Percentiles rank a stretch among this genome's conserved stretches.
phyloP scores from a whole-genome alignment of 1,139 yeast genomes.

The Magnusiomyces suaveolens region DNA sequence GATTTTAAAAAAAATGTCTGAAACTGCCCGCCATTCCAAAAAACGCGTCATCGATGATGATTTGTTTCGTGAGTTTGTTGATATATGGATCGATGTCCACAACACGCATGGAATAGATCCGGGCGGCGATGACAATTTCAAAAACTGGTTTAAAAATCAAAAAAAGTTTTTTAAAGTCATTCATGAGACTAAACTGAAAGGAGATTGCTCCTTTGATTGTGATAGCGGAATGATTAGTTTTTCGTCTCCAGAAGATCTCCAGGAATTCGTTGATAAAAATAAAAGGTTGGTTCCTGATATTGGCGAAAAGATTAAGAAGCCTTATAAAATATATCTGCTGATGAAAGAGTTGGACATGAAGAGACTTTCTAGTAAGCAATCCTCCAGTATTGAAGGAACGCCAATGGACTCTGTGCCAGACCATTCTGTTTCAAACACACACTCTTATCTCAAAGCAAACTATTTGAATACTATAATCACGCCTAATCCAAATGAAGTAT shows the following conservation, averaged over 20 bases:
- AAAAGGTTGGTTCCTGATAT: constrained; percentile 1
- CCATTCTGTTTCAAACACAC: background rate
- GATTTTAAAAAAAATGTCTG: background rate
- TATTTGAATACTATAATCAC: background rate
- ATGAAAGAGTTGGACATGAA: constrained; percentile 3
- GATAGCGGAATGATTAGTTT: background rate
- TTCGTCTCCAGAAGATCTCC: background rate
- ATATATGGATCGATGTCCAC: constrained; percentile 1
- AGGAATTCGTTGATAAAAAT: background rate
- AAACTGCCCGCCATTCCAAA: background rate
- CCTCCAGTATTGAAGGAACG: background rate
- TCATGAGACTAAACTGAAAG: background rate
- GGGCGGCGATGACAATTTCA: background rate
- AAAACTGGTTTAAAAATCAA: constrained; percentile 3
- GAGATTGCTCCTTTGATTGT: background rate
- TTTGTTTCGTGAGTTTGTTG: background rate
- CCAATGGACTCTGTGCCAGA: background rate
- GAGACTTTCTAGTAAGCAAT: background rate
- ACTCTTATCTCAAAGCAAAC: background rate
- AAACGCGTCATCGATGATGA: constrained; percentile 1
- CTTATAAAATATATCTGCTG: background rate
- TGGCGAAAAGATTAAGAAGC: background rate
- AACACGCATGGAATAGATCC: background rate
- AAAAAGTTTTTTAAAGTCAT: background rate
- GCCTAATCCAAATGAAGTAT: background rate